A percentile compares a stretch with the other conserved stretches of the same genome.
Conservation (phyloP, 192 early-diverging fungal species). For the Coemansia guatemalensis region DNA sequence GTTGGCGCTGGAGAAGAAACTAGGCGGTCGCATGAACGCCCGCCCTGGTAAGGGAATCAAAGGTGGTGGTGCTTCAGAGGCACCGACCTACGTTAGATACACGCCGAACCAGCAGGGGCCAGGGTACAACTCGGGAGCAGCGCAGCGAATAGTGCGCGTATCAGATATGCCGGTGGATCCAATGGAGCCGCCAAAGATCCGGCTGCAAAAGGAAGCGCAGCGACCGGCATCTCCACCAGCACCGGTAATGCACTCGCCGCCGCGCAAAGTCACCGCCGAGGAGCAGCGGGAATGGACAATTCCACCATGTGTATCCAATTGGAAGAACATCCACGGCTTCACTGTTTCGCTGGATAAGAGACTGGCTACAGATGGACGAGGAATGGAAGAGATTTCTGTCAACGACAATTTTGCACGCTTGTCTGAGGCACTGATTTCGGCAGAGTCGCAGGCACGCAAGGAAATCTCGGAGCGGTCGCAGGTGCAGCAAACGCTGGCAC, state of each 20-base stretch:
- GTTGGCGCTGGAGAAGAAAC: constrained; percentile 85
- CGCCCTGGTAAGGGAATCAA: constrained; percentile 40
- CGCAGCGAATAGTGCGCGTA: constrained; percentile 92
- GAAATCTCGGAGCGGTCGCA: constrained; percentile 90
- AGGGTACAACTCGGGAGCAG: constrained; percentile 69
- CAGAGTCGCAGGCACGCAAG: constrained; percentile 89
- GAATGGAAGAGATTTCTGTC: constrained; percentile 84
- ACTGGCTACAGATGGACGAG: constrained; percentile 94
- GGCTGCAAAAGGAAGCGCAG: constrained; percentile 87
- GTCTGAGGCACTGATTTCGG: constrained; percentile 89
- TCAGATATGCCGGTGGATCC: constrained; percentile 95
- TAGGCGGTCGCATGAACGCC: constrained; percentile 74
- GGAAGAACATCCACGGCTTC: constrained; percentile 99
- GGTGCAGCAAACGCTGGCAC: constrained; percentile 88
- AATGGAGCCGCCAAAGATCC: constrained; percentile 92
- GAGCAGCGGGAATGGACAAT: constrained; percentile 97
- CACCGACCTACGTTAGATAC: constrained; percentile 87
- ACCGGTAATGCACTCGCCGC: constrained; percentile 98
- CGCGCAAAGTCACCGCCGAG: constrained; percentile 92
- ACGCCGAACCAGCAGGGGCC: constrained; percentile 77
- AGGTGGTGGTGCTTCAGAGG: constrained; percentile 46
- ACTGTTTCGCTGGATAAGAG: constrained; percentile 99
- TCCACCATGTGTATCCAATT: constrained; percentile 98
- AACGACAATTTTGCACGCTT: constrained; percentile 97
- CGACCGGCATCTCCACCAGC: constrained; percentile 88